phyloP scores from a whole-genome alignment of 139 green algal species.

The Pseudopediastrum boryanum region DNA sequence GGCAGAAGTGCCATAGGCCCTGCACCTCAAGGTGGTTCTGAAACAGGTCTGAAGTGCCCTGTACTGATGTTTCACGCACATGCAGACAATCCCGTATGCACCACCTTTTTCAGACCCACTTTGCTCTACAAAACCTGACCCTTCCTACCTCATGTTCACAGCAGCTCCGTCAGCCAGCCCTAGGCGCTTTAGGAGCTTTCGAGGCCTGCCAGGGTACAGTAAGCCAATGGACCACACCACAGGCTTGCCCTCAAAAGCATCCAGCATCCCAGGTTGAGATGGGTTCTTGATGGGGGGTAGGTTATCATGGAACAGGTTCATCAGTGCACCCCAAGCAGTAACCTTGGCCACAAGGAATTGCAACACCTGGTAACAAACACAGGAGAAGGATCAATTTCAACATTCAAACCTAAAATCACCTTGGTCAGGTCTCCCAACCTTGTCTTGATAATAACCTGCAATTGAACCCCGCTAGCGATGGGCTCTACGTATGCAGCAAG shows the following conservation, averaged over 20 bases:
- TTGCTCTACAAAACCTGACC: background rate
- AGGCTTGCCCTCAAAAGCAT: background rate
- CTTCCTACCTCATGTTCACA: too few species aligned
- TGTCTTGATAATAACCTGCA: too few species aligned
- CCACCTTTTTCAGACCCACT: too few species aligned
- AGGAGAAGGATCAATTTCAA: too few species aligned
- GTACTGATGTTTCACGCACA: background rate
- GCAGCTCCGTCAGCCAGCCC: slow-evolving; percentile 10
- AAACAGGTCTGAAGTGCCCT: background rate
- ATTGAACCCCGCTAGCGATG: too few species aligned
- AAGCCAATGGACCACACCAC: slow-evolving; percentile 7
- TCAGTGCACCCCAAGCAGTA: slow-evolving; percentile 15
- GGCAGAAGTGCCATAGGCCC: too few species aligned
- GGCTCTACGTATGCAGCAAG: too few species aligned
- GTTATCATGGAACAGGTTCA: slow-evolving; percentile 4
- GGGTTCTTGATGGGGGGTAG: slow-evolving; percentile 28
- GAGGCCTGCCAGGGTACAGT: slow-evolving; percentile 16
- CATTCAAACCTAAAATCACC: too few species aligned
- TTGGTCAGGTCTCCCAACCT: too few species aligned
- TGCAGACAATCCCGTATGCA: too few species aligned
- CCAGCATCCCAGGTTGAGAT: slow-evolving; percentile 6
- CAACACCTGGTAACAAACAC: slow-evolving; percentile 30
- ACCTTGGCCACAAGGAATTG: slow-evolving; percentile 11
- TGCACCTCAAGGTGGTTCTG: too few species aligned
- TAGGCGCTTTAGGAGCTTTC: slow-evolving; percentile 8